These are phyloP conservation scores for Scenedesmus sp. DNA, from an alignment of 163 green algal species.

Conservation along the genomic window DNA sequence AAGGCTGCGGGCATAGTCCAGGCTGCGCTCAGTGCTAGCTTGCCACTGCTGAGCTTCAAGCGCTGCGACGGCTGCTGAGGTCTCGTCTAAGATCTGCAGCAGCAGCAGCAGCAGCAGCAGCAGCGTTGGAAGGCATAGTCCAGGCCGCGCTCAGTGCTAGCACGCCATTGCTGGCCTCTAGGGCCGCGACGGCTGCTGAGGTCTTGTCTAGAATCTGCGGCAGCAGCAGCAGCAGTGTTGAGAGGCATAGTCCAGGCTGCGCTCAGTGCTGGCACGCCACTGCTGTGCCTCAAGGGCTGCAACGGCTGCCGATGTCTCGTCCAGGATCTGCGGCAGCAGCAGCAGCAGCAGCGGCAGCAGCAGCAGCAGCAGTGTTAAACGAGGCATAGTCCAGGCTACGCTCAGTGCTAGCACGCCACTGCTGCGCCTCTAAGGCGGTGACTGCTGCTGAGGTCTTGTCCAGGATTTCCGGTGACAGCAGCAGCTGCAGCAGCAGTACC, in stretches of 20 bases:
- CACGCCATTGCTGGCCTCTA: slow-evolving; percentile 12
- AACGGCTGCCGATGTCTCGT: slow-evolving; percentile 39
- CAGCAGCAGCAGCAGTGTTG: background rate
- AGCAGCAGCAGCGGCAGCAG: no score
- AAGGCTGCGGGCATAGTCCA: slow-evolving; percentile 35
- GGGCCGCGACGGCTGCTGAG: background rate
- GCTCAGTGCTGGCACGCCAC: slow-evolving; percentile 15
- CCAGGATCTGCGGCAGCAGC: slow-evolving; percentile 40
- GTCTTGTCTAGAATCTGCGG: background rate
- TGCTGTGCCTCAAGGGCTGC: slow-evolving; percentile 28
- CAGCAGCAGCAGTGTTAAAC: background rate
- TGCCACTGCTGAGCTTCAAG: slow-evolving; percentile 52
- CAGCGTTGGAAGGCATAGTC: background rate
- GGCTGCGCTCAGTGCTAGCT: slow-evolving; percentile 31
- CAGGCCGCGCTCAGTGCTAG: background rate
- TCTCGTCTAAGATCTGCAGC: slow-evolving; percentile 54
- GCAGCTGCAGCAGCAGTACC: slow-evolving; percentile 1
- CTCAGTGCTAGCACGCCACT: slow-evolving; percentile 19
- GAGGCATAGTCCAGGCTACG: background rate
- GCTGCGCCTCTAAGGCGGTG: background rate
- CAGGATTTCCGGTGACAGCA: background rate
- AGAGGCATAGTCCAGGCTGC: background rate
- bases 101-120: slow-evolving; percentile 28
- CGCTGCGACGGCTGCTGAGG: slow-evolving; percentile 47
- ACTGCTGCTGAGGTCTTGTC: background rate